Percentiles rank a stretch among this genome's conserved stretches.
Conservation (phyloP, 169 alveolate species). For the Plasmodium gallinaceum region DNA sequence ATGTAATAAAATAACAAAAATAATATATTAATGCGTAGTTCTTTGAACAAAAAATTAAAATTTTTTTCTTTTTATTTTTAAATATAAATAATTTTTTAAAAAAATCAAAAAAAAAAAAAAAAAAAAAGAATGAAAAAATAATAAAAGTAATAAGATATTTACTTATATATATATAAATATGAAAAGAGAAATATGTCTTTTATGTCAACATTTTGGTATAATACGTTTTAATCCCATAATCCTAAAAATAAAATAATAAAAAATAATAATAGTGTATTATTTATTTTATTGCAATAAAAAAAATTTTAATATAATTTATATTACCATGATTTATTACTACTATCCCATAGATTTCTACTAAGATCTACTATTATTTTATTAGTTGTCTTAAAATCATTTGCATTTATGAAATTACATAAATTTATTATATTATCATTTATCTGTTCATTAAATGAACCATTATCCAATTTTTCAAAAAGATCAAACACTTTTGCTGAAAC, state of each 20-base stretch:
- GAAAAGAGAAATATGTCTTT: too few species aligned
- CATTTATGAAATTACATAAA: conserved; percentile 82
- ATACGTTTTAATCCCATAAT: conserved; percentile 87
- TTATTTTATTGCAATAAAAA: not conserved
- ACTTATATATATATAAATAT: not conserved
- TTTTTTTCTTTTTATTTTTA: not conserved
- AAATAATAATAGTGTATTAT: not conserved
- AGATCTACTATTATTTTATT: conserved; percentile 83
- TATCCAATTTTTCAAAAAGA: conserved; percentile 80
- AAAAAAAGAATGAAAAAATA: not conserved
- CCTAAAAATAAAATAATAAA: conserved; percentile 60
- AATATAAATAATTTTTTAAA: not conserved
- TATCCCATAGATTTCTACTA: conserved; percentile 88
- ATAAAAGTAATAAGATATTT: not conserved
- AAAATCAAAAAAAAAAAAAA: not conserved
- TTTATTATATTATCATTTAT: conserved; percentile 82
- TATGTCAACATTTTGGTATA: conserved; percentile 80
- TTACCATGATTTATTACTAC: conserved; percentile 87
- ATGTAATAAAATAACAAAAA: too few species aligned
- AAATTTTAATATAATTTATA: not conserved
- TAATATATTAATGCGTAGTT: not conserved
- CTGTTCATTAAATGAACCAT: conserved; percentile 84
- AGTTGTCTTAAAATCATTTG: conserved; percentile 86
- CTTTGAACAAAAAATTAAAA: not conserved
- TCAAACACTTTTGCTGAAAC: conserved; percentile 81